Percentiles rank a stretch among this genome's conserved stretches.
phyloP scores from a whole-genome alignment of 2,329 filamentous ascomycete genomes.

The Fusarium multiceps region DNA sequence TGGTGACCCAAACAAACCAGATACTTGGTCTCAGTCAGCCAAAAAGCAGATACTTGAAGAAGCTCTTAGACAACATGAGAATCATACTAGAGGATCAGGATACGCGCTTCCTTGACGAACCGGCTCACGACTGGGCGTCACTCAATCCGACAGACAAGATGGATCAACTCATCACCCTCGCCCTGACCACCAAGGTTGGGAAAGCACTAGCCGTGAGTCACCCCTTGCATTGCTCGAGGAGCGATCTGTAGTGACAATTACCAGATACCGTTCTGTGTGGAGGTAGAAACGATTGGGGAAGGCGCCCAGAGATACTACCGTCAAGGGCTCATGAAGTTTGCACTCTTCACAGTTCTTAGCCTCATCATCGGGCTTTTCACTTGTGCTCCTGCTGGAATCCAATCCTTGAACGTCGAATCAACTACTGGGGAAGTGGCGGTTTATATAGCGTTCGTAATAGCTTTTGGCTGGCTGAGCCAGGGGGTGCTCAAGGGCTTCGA shows the following conservation, averaged over 20 bases:
- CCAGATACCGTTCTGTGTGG: constrained; percentile 2
- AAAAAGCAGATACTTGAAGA: background rate
- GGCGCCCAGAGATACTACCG: background rate
- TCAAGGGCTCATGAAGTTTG: background rate
- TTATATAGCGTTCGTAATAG: constrained; percentile 29
- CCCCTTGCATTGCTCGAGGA: background rate
- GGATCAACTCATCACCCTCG: constrained; percentile 7
- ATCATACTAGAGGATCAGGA: background rate
- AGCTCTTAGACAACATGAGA: background rate
- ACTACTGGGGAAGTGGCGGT: constrained; percentile 17
- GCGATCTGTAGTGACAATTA: background rate
- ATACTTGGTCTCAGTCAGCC: constrained; percentile 8
- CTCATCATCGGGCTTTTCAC: constrained; percentile 11
- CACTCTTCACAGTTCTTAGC: constrained; percentile 3
- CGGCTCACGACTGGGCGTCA: constrained; percentile 13
- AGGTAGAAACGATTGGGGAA: background rate
- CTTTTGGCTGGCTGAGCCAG: constrained; percentile 20
- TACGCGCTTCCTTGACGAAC: background rate
- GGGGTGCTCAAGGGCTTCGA: constrained; percentile 13
- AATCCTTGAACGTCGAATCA: constrained; percentile 24
- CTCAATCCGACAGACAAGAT: constrained; percentile 10
- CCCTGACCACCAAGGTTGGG: background rate
- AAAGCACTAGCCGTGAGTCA: constrained; percentile 11
- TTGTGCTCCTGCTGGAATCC: constrained; percentile 27
- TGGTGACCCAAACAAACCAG: background rate